phyloP scores from a whole-genome alignment of 2,329 filamentous ascomycete species.

The Aschersonia sp. region DNA sequence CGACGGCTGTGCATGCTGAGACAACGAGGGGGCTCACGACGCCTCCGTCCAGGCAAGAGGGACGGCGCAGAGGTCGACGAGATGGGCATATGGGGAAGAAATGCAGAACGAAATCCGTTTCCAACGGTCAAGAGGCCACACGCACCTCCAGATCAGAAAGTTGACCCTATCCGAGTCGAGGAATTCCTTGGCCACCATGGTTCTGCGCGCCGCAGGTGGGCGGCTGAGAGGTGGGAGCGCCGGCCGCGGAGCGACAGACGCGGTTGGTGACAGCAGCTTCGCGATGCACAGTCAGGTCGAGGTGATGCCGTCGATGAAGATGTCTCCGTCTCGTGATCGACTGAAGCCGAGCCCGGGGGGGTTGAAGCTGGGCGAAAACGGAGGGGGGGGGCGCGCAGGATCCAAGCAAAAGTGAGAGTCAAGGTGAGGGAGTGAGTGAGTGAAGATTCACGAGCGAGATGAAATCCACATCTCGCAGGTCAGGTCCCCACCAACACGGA shows the following conservation, averaged over 20 bases:
- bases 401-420: conserved; percentile 5
- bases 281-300: neutral
- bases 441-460: conserved; percentile 13
- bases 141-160: conserved; percentile 59
- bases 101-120: neutral
- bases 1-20: too few species aligned
- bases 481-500: neutral
- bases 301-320: conserved; percentile 2
- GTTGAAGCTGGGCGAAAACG: too few species aligned
- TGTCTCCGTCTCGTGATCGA: neutral
- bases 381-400: neutral
- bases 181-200: conserved; percentile 42
- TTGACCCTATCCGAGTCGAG: conserved; percentile 55
- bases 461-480: conserved; percentile 5
- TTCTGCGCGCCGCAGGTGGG: conserved; percentile 16
- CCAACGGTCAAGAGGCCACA: conserved; percentile 10
- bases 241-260: conserved; percentile 1
- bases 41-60: neutral
- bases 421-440: conserved; percentile 8
- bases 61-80: conserved; percentile 1
- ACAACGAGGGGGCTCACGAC: too few species aligned
- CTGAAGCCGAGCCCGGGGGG: too few species aligned
- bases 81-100: conserved; percentile 1
- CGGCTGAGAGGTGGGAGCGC: conserved; percentile 14
- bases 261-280: neutral